Evolutionary conservation across 768 basidiomycete genomes (phyloP), one percentile per base, ranked within the genome.

Genomic region (Postia placenta): DNA sequence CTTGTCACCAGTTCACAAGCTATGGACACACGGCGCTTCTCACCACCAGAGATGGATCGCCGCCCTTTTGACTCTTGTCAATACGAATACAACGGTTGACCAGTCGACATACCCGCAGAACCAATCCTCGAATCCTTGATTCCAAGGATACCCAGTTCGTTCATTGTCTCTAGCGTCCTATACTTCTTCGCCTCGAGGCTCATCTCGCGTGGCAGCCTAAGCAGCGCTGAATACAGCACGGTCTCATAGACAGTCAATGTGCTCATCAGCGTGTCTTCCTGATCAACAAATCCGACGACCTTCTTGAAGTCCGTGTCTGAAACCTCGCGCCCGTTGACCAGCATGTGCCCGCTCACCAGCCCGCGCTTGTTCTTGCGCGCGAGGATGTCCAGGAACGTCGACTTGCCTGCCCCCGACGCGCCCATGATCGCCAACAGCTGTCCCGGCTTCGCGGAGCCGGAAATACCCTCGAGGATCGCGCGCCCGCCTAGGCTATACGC

Each of bases 181-280:
- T 84, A 91, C 67, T 88, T 85, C 77, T 99, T 98, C n/a, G 93
- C 93, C 67, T 86, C 87, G 44, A 84, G 73, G 53, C 89, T 90
- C 95, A 98, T 98, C 56, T 96, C 93, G 57, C 93, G 70, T 12
- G 96, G 96, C 23, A 99, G 66, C 55, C 96, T 70, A 59, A 99
- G 65, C 41, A 98, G 63, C 11, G 96, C 96, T 45, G 90, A 93
- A 62, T 96, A 96, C 46, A 98, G 65, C 15, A 99, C 86, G 0
- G 94, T 97, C 74, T 99, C 96, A 65, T 97, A 98, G 19, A 98
- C 96, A 2, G 95, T 99, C 68, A 98, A 71, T 6, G 95, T 98
- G 61, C 86, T 81, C 88, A 99, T 95, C 54, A 99, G 69, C 9
- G 92, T 96, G 65, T 99, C 96, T 66, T 98, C 96, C 67, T 99